Evolutionary conservation across 805 yeast species (phyloP).

Genomic region (Candida chauliodis): DNA sequence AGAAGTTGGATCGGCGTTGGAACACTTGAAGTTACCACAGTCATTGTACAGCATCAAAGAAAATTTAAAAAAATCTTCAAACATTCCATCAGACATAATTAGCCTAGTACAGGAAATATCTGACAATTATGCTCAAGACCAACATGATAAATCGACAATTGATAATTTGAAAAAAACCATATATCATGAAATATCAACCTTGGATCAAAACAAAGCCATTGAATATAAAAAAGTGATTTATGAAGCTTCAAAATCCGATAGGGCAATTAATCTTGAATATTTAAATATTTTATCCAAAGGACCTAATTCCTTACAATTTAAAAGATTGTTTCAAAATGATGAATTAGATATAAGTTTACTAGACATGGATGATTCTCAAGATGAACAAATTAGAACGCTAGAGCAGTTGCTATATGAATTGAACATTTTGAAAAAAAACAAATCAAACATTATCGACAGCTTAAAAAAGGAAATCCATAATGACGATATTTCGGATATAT

Average conservation of each 20-base stretch:
- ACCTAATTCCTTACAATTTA: slow-evolving; percentile 36
- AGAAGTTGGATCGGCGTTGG: slow-evolving; percentile 75
- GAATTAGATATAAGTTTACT: slow-evolving; percentile 47
- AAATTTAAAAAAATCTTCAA: slow-evolving; percentile 17
- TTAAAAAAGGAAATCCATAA: slow-evolving; percentile 67
- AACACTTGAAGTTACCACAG: slow-evolving; percentile 72
- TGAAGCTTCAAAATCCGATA: slow-evolving; percentile 61
- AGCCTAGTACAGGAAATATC: slow-evolving; percentile 22
- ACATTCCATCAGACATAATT: slow-evolving; percentile 3
- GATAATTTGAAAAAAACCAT: slow-evolving; percentile 33
- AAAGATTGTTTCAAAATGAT: slow-evolving; percentile 21
- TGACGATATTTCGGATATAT: slow-evolving; percentile 79
- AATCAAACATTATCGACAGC: slow-evolving; percentile 56
- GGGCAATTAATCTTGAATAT: slow-evolving; percentile 37
- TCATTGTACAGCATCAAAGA: slow-evolving; percentile 54
- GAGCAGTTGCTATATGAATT: slow-evolving; percentile 61
- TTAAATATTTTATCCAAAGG: slow-evolving; percentile 37
- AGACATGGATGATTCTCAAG: slow-evolving; percentile 59
- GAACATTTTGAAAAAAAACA: slow-evolving; percentile 59
- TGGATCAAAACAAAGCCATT: slow-evolving; percentile 51
- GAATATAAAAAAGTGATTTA: slow-evolving; percentile 55
- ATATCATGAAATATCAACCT: slow-evolving; percentile 26
- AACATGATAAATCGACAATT: slow-evolving; percentile 29
- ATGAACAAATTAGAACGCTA: slow-evolving; percentile 42
- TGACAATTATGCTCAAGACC: slow-evolving; percentile 27